Conservation (phyloP, 805 yeast genomes). For the Candida caryicola region DNA sequence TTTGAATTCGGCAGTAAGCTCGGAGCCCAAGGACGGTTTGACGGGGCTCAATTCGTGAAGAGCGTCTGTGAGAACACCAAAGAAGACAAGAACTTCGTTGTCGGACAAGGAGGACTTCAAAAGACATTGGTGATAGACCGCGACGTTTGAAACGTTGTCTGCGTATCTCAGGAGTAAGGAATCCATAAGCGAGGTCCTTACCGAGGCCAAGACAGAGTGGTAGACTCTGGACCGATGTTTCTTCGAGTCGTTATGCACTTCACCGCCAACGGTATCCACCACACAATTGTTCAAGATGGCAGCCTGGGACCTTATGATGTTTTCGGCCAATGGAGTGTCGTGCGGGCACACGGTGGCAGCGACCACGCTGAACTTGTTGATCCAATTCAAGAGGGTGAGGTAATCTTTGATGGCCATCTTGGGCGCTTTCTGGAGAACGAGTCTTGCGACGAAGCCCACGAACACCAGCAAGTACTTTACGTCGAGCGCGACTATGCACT, state of each 20-base stretch:
- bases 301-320: slow-evolving; percentile 29
- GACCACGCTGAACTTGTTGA: slow-evolving; percentile 32
- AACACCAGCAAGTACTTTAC: slow-evolving; percentile 34
- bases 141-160: slow-evolving; percentile 1
- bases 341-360: slow-evolving; percentile 13
- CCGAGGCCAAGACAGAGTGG: slow-evolving; percentile 28
- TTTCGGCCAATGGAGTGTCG: slow-evolving; percentile 18
- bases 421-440: slow-evolving; percentile 21
- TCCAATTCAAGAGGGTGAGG: slow-evolving; percentile 59
- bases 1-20: slow-evolving; percentile 10
- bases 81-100: slow-evolving; percentile 15
- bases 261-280: slow-evolving; percentile 5
- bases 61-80: slow-evolving; percentile 25
- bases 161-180: slow-evolving; percentile 3
- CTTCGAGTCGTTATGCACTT: slow-evolving; percentile 9
- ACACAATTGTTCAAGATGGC: slow-evolving; percentile 32
- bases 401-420: slow-evolving; percentile 57
- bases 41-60: slow-evolving; percentile 21
- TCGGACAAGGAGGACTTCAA: slow-evolving; percentile 5
- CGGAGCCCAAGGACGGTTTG: slow-evolving; percentile 21
- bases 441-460: slow-evolving; percentile 36
- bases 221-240: slow-evolving; percentile 21
- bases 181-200: slow-evolving; percentile 22
- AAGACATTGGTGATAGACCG: not conserved
- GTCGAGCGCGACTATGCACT: slow-evolving; percentile 29